phyloP scores from a whole-genome alignment of 345 rosid genomes.

The Microthlaspi erraticum region DNA sequence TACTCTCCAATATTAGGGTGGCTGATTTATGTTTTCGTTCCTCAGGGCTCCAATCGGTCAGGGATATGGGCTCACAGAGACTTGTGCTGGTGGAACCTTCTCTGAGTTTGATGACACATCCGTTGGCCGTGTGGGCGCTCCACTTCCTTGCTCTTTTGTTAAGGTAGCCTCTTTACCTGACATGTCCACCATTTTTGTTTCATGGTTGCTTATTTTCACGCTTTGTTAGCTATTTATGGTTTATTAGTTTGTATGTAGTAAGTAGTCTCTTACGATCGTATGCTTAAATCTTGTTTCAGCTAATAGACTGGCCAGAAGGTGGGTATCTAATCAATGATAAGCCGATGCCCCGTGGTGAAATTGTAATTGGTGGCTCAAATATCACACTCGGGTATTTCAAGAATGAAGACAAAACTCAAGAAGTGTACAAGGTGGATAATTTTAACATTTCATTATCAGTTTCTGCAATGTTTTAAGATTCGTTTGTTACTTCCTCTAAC shows the following conservation, averaged over 20 bases:
- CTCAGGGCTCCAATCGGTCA: conserved; percentile 97
- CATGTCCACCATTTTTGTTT: background rate
- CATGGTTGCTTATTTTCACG: background rate
- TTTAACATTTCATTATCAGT: background rate
- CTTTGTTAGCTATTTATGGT: conserved; percentile 6
- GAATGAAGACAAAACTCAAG: conserved; percentile 84
- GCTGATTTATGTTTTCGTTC: background rate
- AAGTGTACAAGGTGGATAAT: conserved; percentile 77
- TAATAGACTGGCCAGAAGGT: conserved; percentile 97
- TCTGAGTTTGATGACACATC: conserved; percentile 95
- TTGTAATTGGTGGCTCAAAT: conserved; percentile 91
- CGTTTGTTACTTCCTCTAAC: conserved; percentile 19
- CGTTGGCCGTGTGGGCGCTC: conserved; percentile 97
- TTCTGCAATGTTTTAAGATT: conserved; percentile 9
- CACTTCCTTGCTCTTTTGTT: conserved; percentile 89
- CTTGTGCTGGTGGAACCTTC: conserved; percentile 98
- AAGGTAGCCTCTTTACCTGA: conserved; percentile 62
- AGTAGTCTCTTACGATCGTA: background rate
- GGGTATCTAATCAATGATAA: conserved; percentile 74
- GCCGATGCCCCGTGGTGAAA: conserved; percentile 98
- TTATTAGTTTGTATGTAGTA: background rate
- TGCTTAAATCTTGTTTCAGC: conserved; percentile 53
- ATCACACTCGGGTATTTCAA: conserved; percentile 92
- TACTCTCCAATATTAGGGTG: conserved; percentile 3
- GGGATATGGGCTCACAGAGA: conserved; percentile 99